Percentiles rank a stretch among this genome's conserved stretches.
phyloP scores from a whole-genome alignment of 2,329 filamentous ascomycete species.

The Kalaharituber pfeilii region DNA sequence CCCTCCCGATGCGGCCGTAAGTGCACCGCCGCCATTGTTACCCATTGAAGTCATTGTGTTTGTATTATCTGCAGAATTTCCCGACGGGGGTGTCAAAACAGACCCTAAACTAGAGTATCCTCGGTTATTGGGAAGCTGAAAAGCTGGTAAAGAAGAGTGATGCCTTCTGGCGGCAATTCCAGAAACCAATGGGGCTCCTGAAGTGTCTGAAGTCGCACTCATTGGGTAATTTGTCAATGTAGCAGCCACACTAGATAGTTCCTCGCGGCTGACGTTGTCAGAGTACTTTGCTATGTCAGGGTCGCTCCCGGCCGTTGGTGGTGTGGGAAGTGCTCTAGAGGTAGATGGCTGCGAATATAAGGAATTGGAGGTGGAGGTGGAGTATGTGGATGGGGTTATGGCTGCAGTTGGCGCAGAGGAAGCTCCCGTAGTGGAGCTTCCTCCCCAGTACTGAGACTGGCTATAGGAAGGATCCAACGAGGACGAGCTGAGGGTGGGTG shows the following conservation, averaged over 20 bases:
- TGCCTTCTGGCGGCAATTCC: slow-evolving; percentile 17
- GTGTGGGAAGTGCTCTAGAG: slow-evolving; percentile 15
- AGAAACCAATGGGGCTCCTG: slow-evolving; percentile 10
- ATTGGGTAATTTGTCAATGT: slow-evolving; percentile 14
- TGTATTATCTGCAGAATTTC: background rate
- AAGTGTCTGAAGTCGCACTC: slow-evolving; percentile 12
- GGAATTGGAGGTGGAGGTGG: slow-evolving; percentile 11
- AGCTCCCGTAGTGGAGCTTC: slow-evolving; percentile 14
- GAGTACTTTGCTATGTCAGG: slow-evolving; percentile 4
- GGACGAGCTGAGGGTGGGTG: slow-evolving; percentile 15
- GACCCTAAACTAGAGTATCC: slow-evolving; percentile 10
- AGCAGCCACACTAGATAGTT: slow-evolving; percentile 15
- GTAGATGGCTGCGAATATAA: slow-evolving; percentile 6
- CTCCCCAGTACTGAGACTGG: slow-evolving; percentile 19
- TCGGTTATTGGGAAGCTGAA: slow-evolving; percentile 5
- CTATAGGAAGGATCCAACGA: slow-evolving; percentile 20
- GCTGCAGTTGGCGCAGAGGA: slow-evolving; percentile 8
- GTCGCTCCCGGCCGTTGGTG: slow-evolving; percentile 14
- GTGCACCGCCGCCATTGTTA: background rate
- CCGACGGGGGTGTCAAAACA: slow-evolving; percentile 14
- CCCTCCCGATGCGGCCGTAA: background rate
- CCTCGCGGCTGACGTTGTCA: slow-evolving; percentile 7
- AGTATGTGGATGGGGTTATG: background rate
- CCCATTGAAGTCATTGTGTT: background rate
- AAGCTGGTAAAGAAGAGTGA: slow-evolving; percentile 14